Conservation (phyloP, 169 alveolate genomes). For the Hammondia hammondi region DNA sequence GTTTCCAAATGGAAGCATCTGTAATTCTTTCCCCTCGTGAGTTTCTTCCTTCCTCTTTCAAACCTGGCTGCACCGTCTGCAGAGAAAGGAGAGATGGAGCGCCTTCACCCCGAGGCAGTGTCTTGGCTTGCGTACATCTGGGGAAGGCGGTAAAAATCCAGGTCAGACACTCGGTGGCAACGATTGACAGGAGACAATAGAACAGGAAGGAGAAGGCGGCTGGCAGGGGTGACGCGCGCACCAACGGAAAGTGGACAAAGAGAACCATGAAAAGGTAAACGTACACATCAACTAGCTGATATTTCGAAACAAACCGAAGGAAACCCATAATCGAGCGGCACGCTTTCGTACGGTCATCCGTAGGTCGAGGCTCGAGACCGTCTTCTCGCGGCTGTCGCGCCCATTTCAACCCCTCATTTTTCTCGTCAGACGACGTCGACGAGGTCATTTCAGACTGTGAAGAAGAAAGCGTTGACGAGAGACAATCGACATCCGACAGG, state of each 20-base stretch:
- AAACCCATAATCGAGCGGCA: not conserved
- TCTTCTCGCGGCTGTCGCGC: not conserved
- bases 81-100: not conserved
- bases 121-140: not conserved
- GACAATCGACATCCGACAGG: too few species aligned
- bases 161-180: slow-evolving; percentile 17
- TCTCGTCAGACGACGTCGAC: too few species aligned
- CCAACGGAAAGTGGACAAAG: slow-evolving; percentile 39
- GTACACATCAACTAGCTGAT: slow-evolving; percentile 64
- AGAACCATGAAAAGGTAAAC: slow-evolving; percentile 30
- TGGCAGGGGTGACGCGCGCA: slow-evolving; percentile 35
- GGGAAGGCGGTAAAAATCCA: not conserved
- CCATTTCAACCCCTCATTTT: not conserved
- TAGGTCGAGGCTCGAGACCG: not conserved
- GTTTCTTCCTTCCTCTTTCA: not conserved
- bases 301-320: slow-evolving; percentile 37
- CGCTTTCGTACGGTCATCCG: not conserved
- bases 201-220: slow-evolving; percentile 47
- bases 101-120: not conserved
- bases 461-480: too few species aligned
- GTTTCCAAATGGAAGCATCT: too few species aligned
- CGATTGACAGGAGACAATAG: slow-evolving; percentile 44
- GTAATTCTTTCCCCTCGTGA: too few species aligned
- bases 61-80: not conserved
- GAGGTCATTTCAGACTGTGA: too few species aligned